Evolutionary conservation across 1,139 yeast genomes (phyloP).

Genomic region (Candida dubliniensis): DNA sequence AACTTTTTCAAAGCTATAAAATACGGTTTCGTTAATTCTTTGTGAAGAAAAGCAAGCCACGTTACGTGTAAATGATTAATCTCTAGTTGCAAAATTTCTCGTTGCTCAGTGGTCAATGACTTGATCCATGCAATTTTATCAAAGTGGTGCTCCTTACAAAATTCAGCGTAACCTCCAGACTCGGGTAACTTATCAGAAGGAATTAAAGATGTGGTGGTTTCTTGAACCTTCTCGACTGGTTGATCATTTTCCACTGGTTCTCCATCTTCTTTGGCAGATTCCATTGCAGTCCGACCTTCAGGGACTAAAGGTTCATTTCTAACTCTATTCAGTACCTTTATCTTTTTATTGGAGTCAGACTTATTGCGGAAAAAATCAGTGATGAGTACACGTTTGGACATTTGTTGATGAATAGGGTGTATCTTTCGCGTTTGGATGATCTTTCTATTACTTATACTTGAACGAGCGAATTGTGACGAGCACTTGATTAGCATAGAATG

Average conservation of each 20-base stretch:
- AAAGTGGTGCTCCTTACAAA: slow-evolving; percentile 30
- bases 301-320: no score
- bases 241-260: not conserved
- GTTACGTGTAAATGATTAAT: slow-evolving; percentile 66
- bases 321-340: not conserved
- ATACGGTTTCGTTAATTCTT: slow-evolving; percentile 82
- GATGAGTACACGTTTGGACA: slow-evolving; percentile 15
- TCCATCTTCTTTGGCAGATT: no score
- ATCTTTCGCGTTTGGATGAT: not conserved
- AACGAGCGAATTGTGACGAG: not conserved
- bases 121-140: slow-evolving; percentile 56
- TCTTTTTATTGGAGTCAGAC: not conserved
- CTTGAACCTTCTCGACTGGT: not conserved
- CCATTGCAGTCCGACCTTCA: no score
- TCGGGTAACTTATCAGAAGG: not conserved
- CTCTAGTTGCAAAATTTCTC: slow-evolving; percentile 62
- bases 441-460: not conserved
- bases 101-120: slow-evolving; percentile 52
- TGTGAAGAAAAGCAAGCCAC: slow-evolving; percentile 72
- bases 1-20: slow-evolving; percentile 72
- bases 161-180: slow-evolving; percentile 11
- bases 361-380: slow-evolving; percentile 15
- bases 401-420: not conserved
- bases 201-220: no score
- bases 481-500: no score